Evolutionary conservation across 129 eudicot genomes (phyloP), one percentile per base, ranked within the genome.

Genomic region (Artemisia annua): DNA sequence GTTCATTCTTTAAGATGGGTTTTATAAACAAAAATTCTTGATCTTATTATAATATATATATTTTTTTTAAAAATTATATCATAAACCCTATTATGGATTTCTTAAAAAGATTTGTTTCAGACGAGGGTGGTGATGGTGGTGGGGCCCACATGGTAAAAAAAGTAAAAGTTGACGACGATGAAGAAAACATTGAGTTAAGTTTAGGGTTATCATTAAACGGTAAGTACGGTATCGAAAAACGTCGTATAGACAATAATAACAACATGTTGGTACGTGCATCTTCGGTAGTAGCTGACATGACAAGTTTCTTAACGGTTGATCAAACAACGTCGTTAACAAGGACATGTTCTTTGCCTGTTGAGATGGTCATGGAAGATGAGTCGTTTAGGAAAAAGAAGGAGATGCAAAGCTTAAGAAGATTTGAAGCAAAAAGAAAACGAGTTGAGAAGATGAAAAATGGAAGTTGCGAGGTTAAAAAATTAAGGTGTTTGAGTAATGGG

Each of bases 121-220:
- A 66, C 8, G 68, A 22, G 0, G n/a, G n/a, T n/a, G n/a, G n/a
- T n/a, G n/a, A n/a, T n/a, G 73, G 61, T 1, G 82, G 32, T 3
- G 52, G 43, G 2, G 20, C 4, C 30, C 18, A 24, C 56, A 17
- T 51, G 13, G 12, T 64, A 4, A 71, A 71, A 65, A 50, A 57
- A 14, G 82, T 70, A 65, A 7, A 50, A 14, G n/a, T 62, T 11
- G 78, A 71, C 11, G n/a, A n/a, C n/a, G 51, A 24, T 22, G 82
- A 71, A 56, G 87, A 78, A 28, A 74, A 77, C 11, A 51, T 86
- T 0, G 89, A 92, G 77, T 70, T 87, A 19, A 87, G 73, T 78
- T 80, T 92, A 58, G 93, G 97, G 48, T 85, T 89, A 6, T 92
- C 97, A 8, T 76, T 78, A 80, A 85, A 86, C 70, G 97, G 97